Evolutionary conservation across 768 basidiomycete genomes (phyloP).

Genomic region (Cystobasidiopsis lactophilus): DNA sequence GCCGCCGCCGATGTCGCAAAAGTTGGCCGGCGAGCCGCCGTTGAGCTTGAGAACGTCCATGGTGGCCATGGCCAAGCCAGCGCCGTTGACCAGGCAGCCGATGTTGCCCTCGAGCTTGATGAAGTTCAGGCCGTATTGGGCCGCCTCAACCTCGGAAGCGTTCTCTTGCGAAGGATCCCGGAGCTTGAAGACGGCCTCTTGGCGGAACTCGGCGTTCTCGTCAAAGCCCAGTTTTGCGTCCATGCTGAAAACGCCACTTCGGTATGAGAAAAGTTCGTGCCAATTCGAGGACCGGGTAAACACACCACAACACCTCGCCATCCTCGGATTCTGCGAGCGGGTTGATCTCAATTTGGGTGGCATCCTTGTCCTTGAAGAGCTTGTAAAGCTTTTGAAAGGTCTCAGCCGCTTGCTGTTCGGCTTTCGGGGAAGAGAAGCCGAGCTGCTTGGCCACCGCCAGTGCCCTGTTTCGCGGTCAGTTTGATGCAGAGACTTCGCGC

Average conservation of each 20-base stretch:
- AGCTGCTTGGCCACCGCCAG: conserved; percentile 64
- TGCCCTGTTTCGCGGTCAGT: conserved; percentile 30
- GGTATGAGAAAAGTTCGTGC: neutral
- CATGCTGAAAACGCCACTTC: conserved; percentile 40
- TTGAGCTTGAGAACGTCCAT: conserved; percentile 97
- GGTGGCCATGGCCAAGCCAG: conserved; percentile 97
- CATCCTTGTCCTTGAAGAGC: conserved; percentile 97
- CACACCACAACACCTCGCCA: conserved; percentile 77
- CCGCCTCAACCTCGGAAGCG: conserved; percentile 83
- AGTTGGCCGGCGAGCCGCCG: conserved; percentile 93
- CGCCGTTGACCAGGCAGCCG: conserved; percentile 94
- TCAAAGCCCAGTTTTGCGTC: conserved; percentile 99
- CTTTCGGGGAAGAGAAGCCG: conserved; percentile 52
- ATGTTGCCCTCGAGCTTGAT: conserved; percentile 96
- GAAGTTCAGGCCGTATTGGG: conserved; percentile 86
- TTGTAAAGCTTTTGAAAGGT: conserved; percentile 85
- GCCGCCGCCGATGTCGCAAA: conserved; percentile 90
- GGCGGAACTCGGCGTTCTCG: conserved; percentile 97
- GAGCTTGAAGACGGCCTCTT: conserved; percentile 50
- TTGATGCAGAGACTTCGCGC: too few species aligned
- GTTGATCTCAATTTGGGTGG: conserved; percentile 98
- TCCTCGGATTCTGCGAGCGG: conserved; percentile 81
- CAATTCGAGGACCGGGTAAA: conserved; percentile 10
- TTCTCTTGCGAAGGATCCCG: conserved; percentile 91
- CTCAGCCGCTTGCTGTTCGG: conserved; percentile 67